A percentile compares a stretch with the other conserved stretches of the same genome.
phyloP scores from a whole-genome alignment of 768 basidiomycete genomes.

The Lentinula sp. region DNA sequence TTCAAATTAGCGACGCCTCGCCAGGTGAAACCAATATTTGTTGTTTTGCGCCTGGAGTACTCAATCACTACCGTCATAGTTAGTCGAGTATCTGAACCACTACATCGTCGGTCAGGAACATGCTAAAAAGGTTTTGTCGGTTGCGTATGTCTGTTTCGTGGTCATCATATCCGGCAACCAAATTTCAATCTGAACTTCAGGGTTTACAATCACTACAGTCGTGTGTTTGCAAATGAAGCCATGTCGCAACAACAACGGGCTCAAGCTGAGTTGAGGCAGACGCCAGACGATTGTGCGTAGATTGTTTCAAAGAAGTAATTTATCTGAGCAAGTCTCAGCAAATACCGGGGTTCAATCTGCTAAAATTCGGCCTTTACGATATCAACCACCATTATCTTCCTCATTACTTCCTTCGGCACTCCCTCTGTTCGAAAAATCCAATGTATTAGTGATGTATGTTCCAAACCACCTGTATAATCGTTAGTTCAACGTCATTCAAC shows the following conservation, averaged over 20 bases:
- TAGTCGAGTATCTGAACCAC: conserved; percentile 80
- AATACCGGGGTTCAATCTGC: conserved; percentile 45
- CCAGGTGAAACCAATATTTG: conserved; percentile 29
- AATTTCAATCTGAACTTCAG: conserved; percentile 29
- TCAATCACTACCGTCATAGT: conserved; percentile 34
- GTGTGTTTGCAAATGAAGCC: conserved; percentile 67
- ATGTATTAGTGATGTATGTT: conserved; percentile 83
- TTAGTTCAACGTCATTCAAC: neutral
- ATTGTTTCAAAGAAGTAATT: neutral
- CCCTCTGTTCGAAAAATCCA: conserved; percentile 88
- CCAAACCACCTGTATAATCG: neutral
- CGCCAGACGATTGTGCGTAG: conserved; percentile 13
- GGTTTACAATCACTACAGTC: conserved; percentile 93
- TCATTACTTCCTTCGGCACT: conserved; percentile 35
- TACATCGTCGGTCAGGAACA: conserved; percentile 89
- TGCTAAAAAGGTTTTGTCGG: conserved; percentile 91
- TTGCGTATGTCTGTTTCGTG: conserved; percentile 61
- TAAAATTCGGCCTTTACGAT: conserved; percentile 55
- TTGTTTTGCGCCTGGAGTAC: neutral
- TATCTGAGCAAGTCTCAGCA: conserved; percentile 18
- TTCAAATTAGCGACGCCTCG: conserved; percentile 49
- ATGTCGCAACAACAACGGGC: conserved; percentile 35
- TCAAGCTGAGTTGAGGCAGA: conserved; percentile 4
- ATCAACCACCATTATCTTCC: conserved; percentile 22
- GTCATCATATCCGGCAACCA: neutral